Percentiles rank a stretch among this genome's conserved stretches.
phyloP scores from a whole-genome alignment of 169 alveolate genomes.

The Theileria parva region DNA sequence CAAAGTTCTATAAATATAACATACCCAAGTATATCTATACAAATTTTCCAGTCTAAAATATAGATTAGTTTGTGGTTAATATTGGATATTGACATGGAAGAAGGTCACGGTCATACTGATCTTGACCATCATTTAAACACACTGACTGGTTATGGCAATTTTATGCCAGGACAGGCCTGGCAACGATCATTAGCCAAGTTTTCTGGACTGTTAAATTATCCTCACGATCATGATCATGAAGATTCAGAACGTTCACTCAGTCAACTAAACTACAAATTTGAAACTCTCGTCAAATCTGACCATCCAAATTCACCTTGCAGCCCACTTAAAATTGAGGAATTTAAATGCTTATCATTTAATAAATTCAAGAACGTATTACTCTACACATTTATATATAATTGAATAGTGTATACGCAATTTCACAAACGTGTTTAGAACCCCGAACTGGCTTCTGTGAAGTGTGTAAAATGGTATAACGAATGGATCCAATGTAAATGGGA shows the following conservation, averaged over 20 bases:
- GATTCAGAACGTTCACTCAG: constrained; percentile 11
- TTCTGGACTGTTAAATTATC: constrained; percentile 55
- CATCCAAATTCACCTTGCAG: constrained; percentile 83
- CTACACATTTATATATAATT: constrained; percentile 11
- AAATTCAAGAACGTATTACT: constrained; percentile 55
- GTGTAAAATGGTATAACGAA: constrained; percentile 87
- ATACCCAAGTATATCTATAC: too few relatives aligned
- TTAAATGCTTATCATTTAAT: constrained; percentile 72
- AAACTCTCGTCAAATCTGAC: constrained; percentile 70
- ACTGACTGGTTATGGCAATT: constrained; percentile 47
- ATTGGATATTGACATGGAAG: constrained; percentile 10
- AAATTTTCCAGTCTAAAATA: background rate
- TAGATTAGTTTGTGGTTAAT: background rate
- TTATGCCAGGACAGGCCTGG: constrained; percentile 56
- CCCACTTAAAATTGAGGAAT: constrained; percentile 77
- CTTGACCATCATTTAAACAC: constrained; percentile 12
- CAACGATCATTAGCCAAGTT: constrained; percentile 51
- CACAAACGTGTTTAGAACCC: constrained; percentile 65
- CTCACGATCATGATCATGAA: constrained; percentile 25
- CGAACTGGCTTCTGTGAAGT: constrained; percentile 76
- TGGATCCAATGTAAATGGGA: constrained; percentile 88
- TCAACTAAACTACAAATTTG: constrained; percentile 57
- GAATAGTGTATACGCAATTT: background rate
- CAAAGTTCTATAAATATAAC: background rate
- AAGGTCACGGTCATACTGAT: constrained; percentile 16